Evolutionary conservation across 768 basidiomycete genomes (phyloP).

Genomic region (Antrodiella citrinella): DNA sequence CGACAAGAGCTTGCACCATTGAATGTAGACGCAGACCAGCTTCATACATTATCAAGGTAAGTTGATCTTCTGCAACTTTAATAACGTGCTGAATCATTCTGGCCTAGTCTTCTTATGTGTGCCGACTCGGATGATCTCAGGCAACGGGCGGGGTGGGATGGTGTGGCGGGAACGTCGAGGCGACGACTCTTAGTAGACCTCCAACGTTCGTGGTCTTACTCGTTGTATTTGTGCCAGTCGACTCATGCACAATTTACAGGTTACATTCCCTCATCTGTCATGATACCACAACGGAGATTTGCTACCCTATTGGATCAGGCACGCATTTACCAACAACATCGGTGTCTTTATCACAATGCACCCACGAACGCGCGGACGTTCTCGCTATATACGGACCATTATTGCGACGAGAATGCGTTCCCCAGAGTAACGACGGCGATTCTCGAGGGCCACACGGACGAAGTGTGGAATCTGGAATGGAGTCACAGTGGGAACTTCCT

Average conservation of each 20-base stretch:
- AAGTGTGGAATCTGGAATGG: conserved; percentile 96
- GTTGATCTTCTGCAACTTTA: conserved; percentile 3
- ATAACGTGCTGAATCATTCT: conserved; percentile 11
- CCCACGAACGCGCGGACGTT: conserved; percentile 48
- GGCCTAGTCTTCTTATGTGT: conserved; percentile 82
- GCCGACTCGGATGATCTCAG: conserved; percentile 76
- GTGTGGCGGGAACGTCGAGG: conserved; percentile 74
- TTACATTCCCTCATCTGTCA: conserved; percentile 82
- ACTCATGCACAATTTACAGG: conserved; percentile 35
- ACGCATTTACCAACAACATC: conserved; percentile 65
- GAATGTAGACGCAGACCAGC: conserved; percentile 67
- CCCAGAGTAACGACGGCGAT: conserved; percentile 82
- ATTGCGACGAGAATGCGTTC: conserved; percentile 74
- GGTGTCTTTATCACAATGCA: conserved; percentile 83
- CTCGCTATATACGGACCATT: conserved; percentile 84
- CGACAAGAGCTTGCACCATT: conserved; percentile 84
- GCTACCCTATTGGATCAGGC: conserved; percentile 82
- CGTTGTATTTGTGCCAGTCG: not conserved
- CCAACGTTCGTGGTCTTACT: conserved; percentile 52
- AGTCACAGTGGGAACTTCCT: conserved; percentile 80
- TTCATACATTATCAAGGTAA: conserved; percentile 86
- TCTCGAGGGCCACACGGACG: conserved; percentile 79
- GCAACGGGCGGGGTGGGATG: conserved; percentile 82
- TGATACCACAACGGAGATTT: conserved; percentile 90
- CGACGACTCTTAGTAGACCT: conserved; percentile 66